Conservation (phyloP, 179 eudicot species). For the Silene noctiflora region DNA sequence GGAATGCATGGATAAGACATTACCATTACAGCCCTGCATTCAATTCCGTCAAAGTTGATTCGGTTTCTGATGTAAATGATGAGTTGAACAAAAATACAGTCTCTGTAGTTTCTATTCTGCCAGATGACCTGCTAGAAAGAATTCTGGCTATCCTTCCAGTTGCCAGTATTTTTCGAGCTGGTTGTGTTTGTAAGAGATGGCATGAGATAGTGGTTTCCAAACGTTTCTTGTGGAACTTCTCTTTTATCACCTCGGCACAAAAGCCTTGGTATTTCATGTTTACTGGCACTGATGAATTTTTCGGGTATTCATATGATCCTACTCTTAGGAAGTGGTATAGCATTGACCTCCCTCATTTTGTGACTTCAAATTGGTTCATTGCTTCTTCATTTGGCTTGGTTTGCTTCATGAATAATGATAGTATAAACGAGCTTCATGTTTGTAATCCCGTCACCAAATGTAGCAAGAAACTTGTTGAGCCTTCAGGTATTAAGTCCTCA, state of each 20-base stretch:
- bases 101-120: constrained; percentile 59
- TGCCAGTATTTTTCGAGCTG: constrained; percentile 68
- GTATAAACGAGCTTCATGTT: constrained; percentile 47
- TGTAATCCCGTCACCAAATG: constrained; percentile 64
- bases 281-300: constrained; percentile 57
- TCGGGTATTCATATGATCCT: constrained; percentile 84
- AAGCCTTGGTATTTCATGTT: constrained; percentile 98
- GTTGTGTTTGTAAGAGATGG: constrained; percentile 87
- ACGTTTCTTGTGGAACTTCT: constrained; percentile 64
- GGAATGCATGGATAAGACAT: constrained; percentile 63
- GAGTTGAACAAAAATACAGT: constrained; percentile 42
- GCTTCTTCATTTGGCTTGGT: constrained; percentile 82
- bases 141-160: constrained; percentile 71
- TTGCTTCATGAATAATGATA: constrained; percentile 73
- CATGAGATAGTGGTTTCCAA: constrained; percentile 61
- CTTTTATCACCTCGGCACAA: constrained; percentile 39
- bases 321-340: constrained; percentile 63
- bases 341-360: constrained; percentile 66
- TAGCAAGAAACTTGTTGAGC: constrained; percentile 45
- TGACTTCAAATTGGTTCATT: constrained; percentile 64
- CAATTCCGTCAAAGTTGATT: constrained; percentile 31
- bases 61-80: constrained; percentile 44
- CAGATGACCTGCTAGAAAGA: constrained; percentile 77
- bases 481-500: constrained; percentile 46
- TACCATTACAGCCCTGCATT: constrained; percentile 26